These are phyloP conservation scores for Castanea sativa DNA, from an alignment of 306 rosid species.

Conservation along the genomic window DNA sequence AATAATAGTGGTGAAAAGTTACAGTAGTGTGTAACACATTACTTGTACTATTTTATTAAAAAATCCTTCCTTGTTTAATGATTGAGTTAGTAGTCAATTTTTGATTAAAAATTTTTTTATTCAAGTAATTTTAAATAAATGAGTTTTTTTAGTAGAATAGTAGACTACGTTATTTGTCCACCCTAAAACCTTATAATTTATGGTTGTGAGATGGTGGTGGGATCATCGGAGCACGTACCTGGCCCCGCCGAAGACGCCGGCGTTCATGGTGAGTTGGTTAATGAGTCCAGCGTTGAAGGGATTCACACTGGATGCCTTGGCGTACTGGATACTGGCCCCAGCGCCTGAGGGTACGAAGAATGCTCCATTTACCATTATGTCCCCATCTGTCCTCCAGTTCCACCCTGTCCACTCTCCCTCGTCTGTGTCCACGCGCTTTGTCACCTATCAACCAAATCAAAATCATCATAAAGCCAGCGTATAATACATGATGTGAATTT, in stretches of 20 bases:
- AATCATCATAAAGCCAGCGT: not conserved
- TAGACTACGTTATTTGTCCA: too few relatives aligned
- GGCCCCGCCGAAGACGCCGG: slow-evolving; percentile 88
- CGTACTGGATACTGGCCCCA: slow-evolving; percentile 49
- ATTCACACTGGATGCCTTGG: slow-evolving; percentile 64
- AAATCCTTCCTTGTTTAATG: too few relatives aligned
- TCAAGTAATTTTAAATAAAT: too few relatives aligned
- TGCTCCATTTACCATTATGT: slow-evolving; percentile 89
- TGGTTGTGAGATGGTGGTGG: not conserved
- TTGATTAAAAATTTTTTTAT: too few relatives aligned
- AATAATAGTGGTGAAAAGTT: too few relatives aligned
- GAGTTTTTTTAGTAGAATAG: too few relatives aligned
- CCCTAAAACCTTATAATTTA: too few relatives aligned
- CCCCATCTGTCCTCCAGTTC: slow-evolving; percentile 98
- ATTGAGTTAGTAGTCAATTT: too few relatives aligned
- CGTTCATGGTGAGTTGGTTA: slow-evolving; percentile 72
- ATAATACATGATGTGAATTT: too few relatives aligned
- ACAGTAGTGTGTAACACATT: too few relatives aligned
- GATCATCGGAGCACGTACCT: slow-evolving; percentile 36
- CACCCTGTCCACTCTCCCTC: slow-evolving; percentile 71
- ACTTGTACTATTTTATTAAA: too few relatives aligned
- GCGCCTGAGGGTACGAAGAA: slow-evolving; percentile 85
- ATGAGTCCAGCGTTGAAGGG: slow-evolving; percentile 75
- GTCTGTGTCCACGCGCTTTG: slow-evolving; percentile 93
- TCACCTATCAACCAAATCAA: slow-evolving; percentile 52